Evolutionary conservation across 441 rosid species (phyloP).

Genomic region (Brassica balearica): DNA sequence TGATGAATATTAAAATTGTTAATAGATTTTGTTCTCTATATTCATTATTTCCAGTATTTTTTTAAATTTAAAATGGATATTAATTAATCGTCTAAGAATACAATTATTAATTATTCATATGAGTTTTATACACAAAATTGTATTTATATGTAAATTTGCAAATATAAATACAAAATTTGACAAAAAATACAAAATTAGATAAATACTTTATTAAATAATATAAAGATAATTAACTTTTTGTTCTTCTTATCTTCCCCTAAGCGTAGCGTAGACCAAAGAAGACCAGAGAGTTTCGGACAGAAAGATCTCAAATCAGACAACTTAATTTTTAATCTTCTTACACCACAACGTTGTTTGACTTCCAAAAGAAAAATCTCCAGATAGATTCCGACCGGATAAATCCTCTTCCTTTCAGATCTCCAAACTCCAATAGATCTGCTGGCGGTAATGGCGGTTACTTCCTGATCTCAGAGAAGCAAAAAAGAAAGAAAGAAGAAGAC

Average conservation of each 20-base stretch:
- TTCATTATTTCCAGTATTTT: too few species aligned
- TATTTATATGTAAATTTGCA: too few species aligned
- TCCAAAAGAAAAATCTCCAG: constrained; percentile 46
- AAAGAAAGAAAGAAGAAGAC: background rate
- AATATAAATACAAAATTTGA: too few species aligned
- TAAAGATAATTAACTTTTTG: background rate
- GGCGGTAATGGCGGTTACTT: constrained; percentile 43
- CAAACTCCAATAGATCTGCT: constrained; percentile 33
- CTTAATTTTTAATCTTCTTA: constrained; percentile 2
- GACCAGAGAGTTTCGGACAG: constrained; percentile 34
- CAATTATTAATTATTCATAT: too few species aligned
- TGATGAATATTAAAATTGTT: too few species aligned
- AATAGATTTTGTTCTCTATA: too few species aligned
- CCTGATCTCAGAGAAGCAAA: constrained; percentile 39
- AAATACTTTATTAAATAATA: background rate
- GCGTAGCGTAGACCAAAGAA: constrained; percentile 24
- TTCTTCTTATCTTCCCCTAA: background rate
- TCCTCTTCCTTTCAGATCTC: constrained; percentile 49
- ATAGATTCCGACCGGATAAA: constrained; percentile 51
- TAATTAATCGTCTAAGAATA: background rate
- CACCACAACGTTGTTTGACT: constrained; percentile 29
- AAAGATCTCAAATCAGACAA: constrained; percentile 24
- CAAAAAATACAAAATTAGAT: too few species aligned
- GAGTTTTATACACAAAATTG: too few species aligned
- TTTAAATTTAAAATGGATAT: too few species aligned